Base-by-base conservation (phyloP, 192 early-diverging fungal genomes). In the Borealophlyctis nickersoniae region DNA sequence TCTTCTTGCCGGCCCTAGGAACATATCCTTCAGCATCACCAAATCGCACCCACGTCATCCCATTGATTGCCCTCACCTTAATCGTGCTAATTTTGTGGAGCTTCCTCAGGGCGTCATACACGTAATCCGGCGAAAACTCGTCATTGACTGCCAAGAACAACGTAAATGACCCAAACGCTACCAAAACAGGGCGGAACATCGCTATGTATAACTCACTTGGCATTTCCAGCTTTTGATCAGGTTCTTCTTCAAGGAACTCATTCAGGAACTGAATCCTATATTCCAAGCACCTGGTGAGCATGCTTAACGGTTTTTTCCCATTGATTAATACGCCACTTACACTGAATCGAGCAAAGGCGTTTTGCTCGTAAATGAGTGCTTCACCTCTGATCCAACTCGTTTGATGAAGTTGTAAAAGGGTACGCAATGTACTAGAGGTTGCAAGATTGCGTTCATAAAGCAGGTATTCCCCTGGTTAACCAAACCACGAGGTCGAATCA, bases 401-500 rank as follows among this genome's bases (percentile, higher is more conserved):
- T 75, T 79, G 57, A 97, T 78, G 51, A 95, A 75, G 67, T 92
- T 92, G 80, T 89, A 95, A 66, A 99, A 95, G 24, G 93, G 96
- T 36, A 87, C 78, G 67, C 91, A 95, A 72, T 98, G 90, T 14
- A 93, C 63, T 34, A 99, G 81, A 3, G 96, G 90, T 79, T 99
- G 98, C 35, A 99, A 69, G 56, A 96, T 90, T 36, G 89, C 91
- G 70, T 98, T 99, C 90, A 98, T 92, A 69, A 94, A 99, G 76
- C 97, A 99, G 80, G 89, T 95, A 75, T 99, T 99, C 31, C 95
- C 96, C 52, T 84, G 91, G 73, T 99, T 99, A 55, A 95, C 86
- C 36, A 99, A 81, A 1, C 97, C 97, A 29, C 96, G 86, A 14
- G 96, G 95, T 60, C 87, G 65, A 27, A 83, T 67, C 3, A 76